Base-by-base conservation (phyloP, 2,329 filamentous ascomycete genomes). In the Ophiosphaerella narmari region DNA sequence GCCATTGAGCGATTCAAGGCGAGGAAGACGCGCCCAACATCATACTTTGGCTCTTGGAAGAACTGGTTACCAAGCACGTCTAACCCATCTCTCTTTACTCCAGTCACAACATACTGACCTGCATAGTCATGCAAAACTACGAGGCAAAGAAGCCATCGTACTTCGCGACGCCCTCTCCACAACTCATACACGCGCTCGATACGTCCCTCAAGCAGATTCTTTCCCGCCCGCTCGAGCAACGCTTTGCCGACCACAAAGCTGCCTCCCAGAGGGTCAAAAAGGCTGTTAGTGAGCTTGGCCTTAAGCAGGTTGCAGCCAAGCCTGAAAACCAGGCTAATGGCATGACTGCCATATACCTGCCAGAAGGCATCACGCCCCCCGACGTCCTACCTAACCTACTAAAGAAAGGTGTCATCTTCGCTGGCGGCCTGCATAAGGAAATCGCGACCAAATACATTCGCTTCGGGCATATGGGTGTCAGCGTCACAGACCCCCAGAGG, bases 381-480 rank as follows among this genome's bases (percentile, higher is more conserved):
- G 90, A 96, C 59, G 80, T 99, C 31, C 81, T 99, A 45, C 92
- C 94, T 11, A 91, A 86, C 70, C 79, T 99, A 56, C 75, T 90
- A 55, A 90, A 89, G 78, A 92, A 89, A 75, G 91, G 91, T 26
- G 89, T 99, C 35, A 85, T 99, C 52, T 97, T 97, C 72, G 94
- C 94, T 21, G 94, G 91, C 52, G 94, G 94, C 54, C 82, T 99
- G 65, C 94, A 99, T 80, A 96, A 94, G 82, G 90, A 95, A 73
- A 96, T 96, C 74, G 92, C 90, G 2, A 79, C 89, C 55, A 94
- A 90, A 78, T 99, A 99, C 74, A 89, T 99, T 62, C 86, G 94
- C 24, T 94, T 99, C 67, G 94, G 94, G 37, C 94, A 97, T 75
- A 99, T 99, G 94, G 94, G 94, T 62, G 90, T 97, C 55, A 94